Base-by-base conservation (phyloP, 176 grass and related monocot genomes). In the Oryza coarctata region DNA sequence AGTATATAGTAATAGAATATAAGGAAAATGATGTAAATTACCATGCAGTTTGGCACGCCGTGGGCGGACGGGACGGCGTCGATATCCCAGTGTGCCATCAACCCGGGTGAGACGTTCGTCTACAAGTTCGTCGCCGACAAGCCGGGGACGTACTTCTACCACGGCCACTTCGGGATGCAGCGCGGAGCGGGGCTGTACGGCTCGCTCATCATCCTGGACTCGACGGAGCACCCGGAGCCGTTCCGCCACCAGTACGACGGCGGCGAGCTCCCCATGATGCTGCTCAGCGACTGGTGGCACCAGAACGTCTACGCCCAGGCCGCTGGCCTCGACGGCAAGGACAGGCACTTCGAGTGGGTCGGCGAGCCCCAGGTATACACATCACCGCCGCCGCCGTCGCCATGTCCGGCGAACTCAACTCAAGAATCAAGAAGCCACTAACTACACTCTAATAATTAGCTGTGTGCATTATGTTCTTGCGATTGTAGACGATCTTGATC, bases 101-200 rank as follows among this genome's bases (percentile, higher is more conserved):
- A 14, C 68, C 68, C 79, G 1, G 35, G 26, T 3, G 79, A 82
- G 1, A 23, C 65, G 2, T 81, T 81, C 78, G 22, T 33, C 32
- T 81, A 81, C 78, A 11, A 38, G 31, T 81, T 81, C 78, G 14
- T 39, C 45, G 45, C 45, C 45, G 78, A 81, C 47, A 70, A 81
- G 88, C 86, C 83, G 0, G 94, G 94, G 11, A 97, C 94, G 17
- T 97, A 81, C 79, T 91, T 97, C 84, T 93, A 93, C 82, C 94
- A 97, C 47, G 94, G 94, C 40, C 94, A 97, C 78, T 93, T 89
- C 73, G 94, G 94, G 60, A 97, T 97, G 94, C 94, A 97, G 87
- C 60, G 94, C 66, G 87, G 91, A 22, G 91, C 91, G 44, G 94
- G 91, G 43, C 72, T 97, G 61, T 97, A 97, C 67, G 91, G 94